A percentile compares a stretch with the other conserved stretches of the same genome.
These are phyloP conservation scores for Arachnomyces sp. DNA, from an alignment of 2,329 filamentous ascomycete genomes.

Conservation along the genomic window DNA sequence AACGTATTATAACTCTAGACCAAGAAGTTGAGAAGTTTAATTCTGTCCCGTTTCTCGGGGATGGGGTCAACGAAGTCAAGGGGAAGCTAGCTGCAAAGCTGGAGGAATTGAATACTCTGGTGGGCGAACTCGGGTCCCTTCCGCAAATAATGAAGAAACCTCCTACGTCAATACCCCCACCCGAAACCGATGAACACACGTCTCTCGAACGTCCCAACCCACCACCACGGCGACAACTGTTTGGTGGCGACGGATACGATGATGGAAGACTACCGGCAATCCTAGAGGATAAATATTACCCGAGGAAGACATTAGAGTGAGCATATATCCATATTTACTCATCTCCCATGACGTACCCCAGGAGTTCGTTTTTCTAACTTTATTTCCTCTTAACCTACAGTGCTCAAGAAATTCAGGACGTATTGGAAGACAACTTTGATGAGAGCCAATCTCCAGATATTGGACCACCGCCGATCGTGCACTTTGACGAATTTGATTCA, in stretches of 20 bases:
- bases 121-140: conserved; percentile 46
- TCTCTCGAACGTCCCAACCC: too few species aligned
- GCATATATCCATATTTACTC: too few species aligned
- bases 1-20: conserved; percentile 50
- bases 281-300: conserved; percentile 50
- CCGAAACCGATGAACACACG: conserved; percentile 10
- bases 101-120: conserved; percentile 45
- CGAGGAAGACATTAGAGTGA: conserved; percentile 48
- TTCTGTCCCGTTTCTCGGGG: conserved; percentile 35
- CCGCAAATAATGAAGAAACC: conserved; percentile 16
- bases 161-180: not conserved
- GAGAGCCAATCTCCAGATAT: conserved; percentile 23
- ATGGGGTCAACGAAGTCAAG: conserved; percentile 46
- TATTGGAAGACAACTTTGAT: conserved; percentile 19
- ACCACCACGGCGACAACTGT: conserved; percentile 3
- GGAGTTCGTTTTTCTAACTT: too few species aligned
- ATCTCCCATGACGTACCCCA: too few species aligned
- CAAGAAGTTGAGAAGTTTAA: conserved; percentile 44
- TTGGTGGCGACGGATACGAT: conserved; percentile 15
- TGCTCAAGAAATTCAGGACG: conserved; percentile 26
- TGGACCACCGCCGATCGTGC: conserved; percentile 43
- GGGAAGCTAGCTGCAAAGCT: conserved; percentile 49
- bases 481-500: conserved; percentile 43
- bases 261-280: conserved; percentile 48
- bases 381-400: too few species aligned